These are phyloP conservation scores for Gremmenia infestans DNA, from an alignment of 2,329 filamentous ascomycete species.

Conservation along the genomic window DNA sequence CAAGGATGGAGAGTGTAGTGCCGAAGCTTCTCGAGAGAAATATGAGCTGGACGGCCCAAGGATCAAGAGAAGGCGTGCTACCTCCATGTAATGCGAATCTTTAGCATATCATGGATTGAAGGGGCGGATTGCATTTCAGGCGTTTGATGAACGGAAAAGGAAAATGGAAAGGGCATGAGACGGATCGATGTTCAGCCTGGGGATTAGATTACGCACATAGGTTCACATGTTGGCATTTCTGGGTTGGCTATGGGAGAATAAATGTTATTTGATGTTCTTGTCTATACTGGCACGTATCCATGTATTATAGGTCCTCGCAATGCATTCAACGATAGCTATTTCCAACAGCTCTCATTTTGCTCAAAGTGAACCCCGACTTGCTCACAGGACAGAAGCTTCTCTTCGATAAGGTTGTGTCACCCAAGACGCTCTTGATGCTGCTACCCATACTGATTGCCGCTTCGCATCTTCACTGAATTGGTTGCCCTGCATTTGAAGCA, in stretches of 20 bases:
- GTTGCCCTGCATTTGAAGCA: neutral
- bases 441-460: neutral
- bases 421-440: neutral
- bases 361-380: neutral
- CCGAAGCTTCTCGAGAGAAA: conserved; percentile 1
- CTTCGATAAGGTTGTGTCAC: neutral
- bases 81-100: conserved; percentile 28
- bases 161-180: neutral
- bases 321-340: neutral
- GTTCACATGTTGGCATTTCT: neutral
- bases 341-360: neutral
- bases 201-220: neutral
- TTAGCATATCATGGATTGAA: neutral
- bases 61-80: conserved; percentile 39
- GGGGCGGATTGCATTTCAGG: neutral
- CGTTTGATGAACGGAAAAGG: neutral
- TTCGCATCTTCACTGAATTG: neutral
- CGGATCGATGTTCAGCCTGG: conserved; percentile 2
- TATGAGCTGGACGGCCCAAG: conserved; percentile 23
- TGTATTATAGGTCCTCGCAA: conserved; percentile 8
- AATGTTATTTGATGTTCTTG: neutral
- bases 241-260: neutral
- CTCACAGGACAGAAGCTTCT: neutral
- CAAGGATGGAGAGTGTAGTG: conserved; percentile 27
- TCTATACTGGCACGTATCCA: neutral